A percentile compares a stretch with the other conserved stretches of the same genome.
Conservation (phyloP, 2,329 filamentous ascomycete species). For the Xylaria sp. region DNA sequence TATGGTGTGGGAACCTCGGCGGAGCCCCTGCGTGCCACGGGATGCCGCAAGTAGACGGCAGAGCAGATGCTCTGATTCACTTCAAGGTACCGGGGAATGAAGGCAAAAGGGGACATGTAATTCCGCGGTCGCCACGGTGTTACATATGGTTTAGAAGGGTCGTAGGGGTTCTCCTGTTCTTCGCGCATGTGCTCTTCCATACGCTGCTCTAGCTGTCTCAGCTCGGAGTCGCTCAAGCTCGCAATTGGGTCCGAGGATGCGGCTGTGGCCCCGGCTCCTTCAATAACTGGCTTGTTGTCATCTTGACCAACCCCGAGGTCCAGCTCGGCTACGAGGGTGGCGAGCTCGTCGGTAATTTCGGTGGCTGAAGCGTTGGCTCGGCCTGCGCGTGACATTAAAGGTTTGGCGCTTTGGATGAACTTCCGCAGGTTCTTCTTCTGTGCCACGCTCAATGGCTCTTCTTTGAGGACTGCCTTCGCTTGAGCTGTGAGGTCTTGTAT, state of each 20-base stretch:
- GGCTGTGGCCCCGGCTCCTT: constrained; percentile 32
- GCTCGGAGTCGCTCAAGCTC: constrained; percentile 58
- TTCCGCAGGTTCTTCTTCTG: constrained; percentile 77
- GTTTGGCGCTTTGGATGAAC: constrained; percentile 70
- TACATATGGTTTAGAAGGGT: constrained; percentile 79
- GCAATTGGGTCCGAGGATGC: constrained; percentile 37
- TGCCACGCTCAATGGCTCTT: constrained; percentile 66
- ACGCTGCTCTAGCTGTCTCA: constrained; percentile 58
- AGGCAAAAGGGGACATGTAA: constrained; percentile 91
- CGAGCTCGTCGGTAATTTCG: constrained; percentile 60
- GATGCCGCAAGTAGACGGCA: constrained; percentile 92
- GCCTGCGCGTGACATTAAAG: constrained; percentile 62
- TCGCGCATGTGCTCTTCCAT: constrained; percentile 65
- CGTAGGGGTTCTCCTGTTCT: constrained; percentile 76
- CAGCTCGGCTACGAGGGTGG: constrained; percentile 54
- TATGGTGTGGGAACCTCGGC: constrained; percentile 89
- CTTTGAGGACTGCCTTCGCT: constrained; percentile 65
- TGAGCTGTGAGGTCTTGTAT: constrained; percentile 61
- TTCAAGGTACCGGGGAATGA: constrained; percentile 93
- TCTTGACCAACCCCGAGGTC: constrained; percentile 42
- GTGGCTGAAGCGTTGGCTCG: constrained; percentile 41
- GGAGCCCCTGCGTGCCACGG: constrained; percentile 80
- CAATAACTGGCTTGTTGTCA: constrained; percentile 30
- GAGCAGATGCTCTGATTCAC: constrained; percentile 98
- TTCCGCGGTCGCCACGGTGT: constrained; percentile 89